These are phyloP conservation scores for Pseudoturritis turrita DNA, from an alignment of 345 rosid species.

Conservation along the genomic window DNA sequence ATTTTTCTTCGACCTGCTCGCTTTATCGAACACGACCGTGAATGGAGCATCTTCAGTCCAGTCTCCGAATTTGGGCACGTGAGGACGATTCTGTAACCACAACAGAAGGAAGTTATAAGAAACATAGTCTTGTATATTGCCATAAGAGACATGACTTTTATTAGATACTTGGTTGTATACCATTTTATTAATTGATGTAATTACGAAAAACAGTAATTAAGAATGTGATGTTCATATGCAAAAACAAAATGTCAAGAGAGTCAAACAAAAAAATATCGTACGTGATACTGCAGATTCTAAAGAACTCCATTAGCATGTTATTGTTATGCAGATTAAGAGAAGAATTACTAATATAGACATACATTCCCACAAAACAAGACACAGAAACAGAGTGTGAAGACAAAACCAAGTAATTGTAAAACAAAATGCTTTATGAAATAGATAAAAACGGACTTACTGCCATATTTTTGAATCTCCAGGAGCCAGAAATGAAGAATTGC, in stretches of 20 bases:
- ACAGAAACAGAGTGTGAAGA: neutral
- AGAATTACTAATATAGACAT: neutral
- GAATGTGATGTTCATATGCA: neutral
- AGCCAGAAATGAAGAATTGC: conserved; percentile 15
- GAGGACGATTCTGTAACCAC: conserved; percentile 15
- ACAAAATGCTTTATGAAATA: neutral
- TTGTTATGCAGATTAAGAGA: neutral
- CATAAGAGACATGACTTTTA: neutral
- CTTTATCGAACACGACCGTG: conserved; percentile 25
- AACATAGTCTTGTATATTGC: neutral
- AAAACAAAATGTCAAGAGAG: neutral
- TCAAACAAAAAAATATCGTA: neutral
- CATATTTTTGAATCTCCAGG: conserved; percentile 12
- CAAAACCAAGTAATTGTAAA: neutral
- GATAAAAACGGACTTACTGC: conserved; percentile 13
- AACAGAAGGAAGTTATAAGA: neutral
- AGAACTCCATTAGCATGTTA: neutral
- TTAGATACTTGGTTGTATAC: neutral
- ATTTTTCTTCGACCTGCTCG: neutral
- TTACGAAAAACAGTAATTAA: no score
- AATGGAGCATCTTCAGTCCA: conserved; percentile 26
- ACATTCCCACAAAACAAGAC: neutral
- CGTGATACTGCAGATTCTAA: neutral
- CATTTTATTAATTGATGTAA: no score
- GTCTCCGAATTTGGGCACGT: conserved; percentile 29